Conservation (phyloP, 176 grass and related monocot genomes). For the Aegilops speltoides region DNA sequence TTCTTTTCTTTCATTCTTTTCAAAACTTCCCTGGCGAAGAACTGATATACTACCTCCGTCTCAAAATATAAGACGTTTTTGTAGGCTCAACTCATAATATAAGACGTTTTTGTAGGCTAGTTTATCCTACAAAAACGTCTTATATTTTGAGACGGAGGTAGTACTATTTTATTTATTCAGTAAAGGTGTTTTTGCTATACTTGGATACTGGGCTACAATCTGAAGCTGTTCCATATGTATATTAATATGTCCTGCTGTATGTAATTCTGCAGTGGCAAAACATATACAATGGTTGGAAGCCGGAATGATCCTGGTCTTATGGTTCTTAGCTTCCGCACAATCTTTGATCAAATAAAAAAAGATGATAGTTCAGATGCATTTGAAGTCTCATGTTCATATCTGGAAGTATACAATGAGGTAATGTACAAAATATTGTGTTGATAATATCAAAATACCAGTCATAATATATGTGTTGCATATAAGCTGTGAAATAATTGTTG, state of each 20-base stretch:
- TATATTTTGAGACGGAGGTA: too few species aligned
- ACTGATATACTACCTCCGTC: background rate
- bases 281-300: conserved; percentile 98
- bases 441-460: background rate
- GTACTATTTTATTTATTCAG: background rate
- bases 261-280: conserved; percentile 78
- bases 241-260: conserved; percentile 25
- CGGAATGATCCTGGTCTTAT: conserved; percentile 90
- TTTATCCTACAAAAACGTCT: too few species aligned
- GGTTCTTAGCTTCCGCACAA: conserved; percentile 96
- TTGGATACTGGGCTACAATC: background rate
- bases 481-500: conserved; percentile 14
- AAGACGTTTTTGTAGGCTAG: too few species aligned
- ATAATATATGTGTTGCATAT: conserved; percentile 10
- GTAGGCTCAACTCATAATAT: too few species aligned
- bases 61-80: too few species aligned
- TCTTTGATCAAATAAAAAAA: conserved; percentile 95
- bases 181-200: background rate
- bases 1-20: background rate
- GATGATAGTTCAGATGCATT: conserved; percentile 72
- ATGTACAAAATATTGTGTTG: background rate
- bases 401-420: conserved; percentile 99
- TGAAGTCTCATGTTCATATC: conserved; percentile 94
- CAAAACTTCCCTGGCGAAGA: background rate
- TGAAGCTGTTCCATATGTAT: conserved; percentile 14